Percentiles rank a stretch among this genome's conserved stretches.
These are phyloP conservation scores for Neurospora tetrasperma DNA, from an alignment of 495 filamentous ascomycete genomes.

Conservation along the genomic window DNA sequence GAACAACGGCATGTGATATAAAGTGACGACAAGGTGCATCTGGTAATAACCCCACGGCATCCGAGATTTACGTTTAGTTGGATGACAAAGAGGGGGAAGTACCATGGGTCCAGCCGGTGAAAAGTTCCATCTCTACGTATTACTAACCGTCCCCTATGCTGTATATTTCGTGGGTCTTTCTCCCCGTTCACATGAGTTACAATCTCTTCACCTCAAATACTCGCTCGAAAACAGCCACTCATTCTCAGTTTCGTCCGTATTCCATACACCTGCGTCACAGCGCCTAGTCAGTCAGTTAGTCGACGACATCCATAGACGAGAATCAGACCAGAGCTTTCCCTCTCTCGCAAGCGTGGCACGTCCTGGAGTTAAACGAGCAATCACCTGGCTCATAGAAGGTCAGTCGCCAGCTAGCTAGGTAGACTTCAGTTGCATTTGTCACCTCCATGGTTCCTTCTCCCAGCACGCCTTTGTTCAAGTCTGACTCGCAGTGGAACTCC, in stretches of 20 bases:
- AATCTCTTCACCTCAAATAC: no score
- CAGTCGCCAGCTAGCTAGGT: background rate
- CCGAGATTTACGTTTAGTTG: background rate
- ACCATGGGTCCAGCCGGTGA: background rate
- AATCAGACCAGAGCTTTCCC: background rate
- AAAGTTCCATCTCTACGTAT: background rate
- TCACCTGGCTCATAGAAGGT: background rate
- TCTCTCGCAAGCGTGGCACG: no score
- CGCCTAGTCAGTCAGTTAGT: background rate
- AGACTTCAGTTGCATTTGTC: background rate
- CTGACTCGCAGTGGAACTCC: background rate
- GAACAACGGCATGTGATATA: conserved; percentile 11
- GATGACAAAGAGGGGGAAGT: background rate
- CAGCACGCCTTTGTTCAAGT: background rate
- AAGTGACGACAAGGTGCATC: conserved; percentile 12
- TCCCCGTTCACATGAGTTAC: background rate
- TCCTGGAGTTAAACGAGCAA: background rate
- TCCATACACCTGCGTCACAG: background rate
- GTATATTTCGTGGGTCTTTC: background rate
- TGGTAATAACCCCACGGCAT: background rate
- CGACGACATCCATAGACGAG: background rate
- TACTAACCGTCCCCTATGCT: background rate
- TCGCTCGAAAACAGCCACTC: background rate
- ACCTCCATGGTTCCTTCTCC: background rate
- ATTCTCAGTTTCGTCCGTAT: background rate